Base-by-base conservation (phyloP, 2,329 filamentous ascomycete genomes). In the Cryphonectria naterciae region DNA sequence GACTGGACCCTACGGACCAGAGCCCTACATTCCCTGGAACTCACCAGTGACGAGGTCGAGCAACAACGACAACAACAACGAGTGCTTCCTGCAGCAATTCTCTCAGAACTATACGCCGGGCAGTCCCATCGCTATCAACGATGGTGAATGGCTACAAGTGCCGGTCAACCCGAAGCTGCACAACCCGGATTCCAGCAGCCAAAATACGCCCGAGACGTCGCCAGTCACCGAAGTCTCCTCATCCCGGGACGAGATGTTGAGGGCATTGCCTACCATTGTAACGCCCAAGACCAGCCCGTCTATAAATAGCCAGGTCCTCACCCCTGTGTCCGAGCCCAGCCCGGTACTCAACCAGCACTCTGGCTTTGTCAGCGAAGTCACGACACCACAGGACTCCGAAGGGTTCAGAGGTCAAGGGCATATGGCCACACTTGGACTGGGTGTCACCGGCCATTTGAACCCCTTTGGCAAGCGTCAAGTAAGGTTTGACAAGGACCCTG, bases 41-140 rank as follows among this genome's bases (percentile, higher is more conserved):
- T 75, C 75, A 13, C 75, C 74, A 6, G 68, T 61, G 4, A 71
- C 73, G 0, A 72, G 71, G 35, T 46, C 77, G 15, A 70, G 75
- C 49, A 75, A 75, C 56, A 77, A 19, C 43, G 7, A 49, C 43
- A 49, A 22, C 43, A 49, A 11, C 22, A 77, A 75, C 43, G 74
- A 77, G 65, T 69, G 65, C 22, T 68, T 78, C 58, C 72, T 79
- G 2, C 73, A 77, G 67, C 70, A 68, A 28, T 76, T 78, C 68
- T 74, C 73, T 15, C 74, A 76, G 68, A 67, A 74, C 25, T 77
- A 77, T 67, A 19, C 56, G 32, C 7, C 68, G 52, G 58, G n/a
- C 4, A 52, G 35, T 41, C 62, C 65, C 13, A 49, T 63, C 43
- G n/a, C 56, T 32, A 70, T 56, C 3, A 35, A 65, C n/a, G 71